A percentile compares a stretch with the other conserved stretches of the same genome.
Conservation (phyloP, 1,139 yeast genomes). For the Saccharomyces hybrid region DNA sequence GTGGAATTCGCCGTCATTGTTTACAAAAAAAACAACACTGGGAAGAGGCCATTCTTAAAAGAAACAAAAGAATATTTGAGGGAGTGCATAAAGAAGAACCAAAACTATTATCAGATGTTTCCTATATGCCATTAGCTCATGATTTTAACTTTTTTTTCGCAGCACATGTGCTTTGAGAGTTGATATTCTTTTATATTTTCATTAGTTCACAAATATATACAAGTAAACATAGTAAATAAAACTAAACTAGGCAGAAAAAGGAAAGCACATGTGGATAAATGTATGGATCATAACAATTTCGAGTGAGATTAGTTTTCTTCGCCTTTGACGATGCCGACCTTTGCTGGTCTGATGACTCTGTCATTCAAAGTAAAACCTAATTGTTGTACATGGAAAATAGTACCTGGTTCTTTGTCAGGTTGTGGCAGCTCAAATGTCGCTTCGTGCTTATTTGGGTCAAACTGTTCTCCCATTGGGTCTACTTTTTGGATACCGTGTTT, state of each 20-base stretch:
- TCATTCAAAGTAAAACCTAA: slow-evolving; percentile 80
- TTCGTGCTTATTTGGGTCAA: slow-evolving; percentile 89
- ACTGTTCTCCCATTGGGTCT: slow-evolving; percentile 75
- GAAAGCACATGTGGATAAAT: slow-evolving; percentile 1
- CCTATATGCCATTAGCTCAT: not conserved
- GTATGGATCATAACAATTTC: slow-evolving; percentile 13
- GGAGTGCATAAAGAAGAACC: too few relatives aligned
- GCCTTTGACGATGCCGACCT: slow-evolving; percentile 85
- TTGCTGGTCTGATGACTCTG: slow-evolving; percentile 90
- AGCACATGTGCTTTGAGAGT: not conserved
- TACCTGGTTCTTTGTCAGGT: slow-evolving; percentile 86
- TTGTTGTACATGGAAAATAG: slow-evolving; percentile 89
- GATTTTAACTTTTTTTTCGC: not conserved
- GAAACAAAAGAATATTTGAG: not conserved
- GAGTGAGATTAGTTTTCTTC: slow-evolving; percentile 5
- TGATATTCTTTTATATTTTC: not conserved
- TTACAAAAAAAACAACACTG: not conserved
- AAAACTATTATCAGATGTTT: too few relatives aligned
- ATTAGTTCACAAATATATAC: not conserved
- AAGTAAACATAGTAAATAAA: not conserved
- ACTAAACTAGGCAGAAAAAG: not conserved
- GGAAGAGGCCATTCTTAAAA: not conserved
- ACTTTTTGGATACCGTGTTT: slow-evolving; percentile 76
- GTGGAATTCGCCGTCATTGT: not conserved
- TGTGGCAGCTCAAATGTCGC: slow-evolving; percentile 86